Base-by-base conservation (phyloP, 495 filamentous ascomycete species). In the Aspergillus asperescens region DNA sequence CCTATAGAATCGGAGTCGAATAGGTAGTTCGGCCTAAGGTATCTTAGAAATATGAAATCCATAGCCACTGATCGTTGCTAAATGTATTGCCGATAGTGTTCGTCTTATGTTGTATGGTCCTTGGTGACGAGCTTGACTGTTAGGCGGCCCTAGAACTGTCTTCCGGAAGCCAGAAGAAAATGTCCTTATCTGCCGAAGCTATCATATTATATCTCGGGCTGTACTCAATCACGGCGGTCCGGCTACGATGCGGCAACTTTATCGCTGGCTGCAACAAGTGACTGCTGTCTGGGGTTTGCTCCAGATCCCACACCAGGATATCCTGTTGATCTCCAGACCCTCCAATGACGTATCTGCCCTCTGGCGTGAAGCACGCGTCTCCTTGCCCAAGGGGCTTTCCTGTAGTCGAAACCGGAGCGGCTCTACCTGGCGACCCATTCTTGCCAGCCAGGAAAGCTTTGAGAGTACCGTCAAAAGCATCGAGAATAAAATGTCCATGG, bases 151-250 rank as follows among this genome's bases (percentile, higher is more conserved):
- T 67, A 6, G 65, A 44, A 25, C 47, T 46, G 13, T 75, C 72
- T 16, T 75, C 70, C 3, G 93, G 93, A 27, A 94, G 66, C 92
- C 93, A 97, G 53, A 98, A 89, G 40, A 93, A 71, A 50, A 91
- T 75, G 55, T 96, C 91, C 61, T 84, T 84, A 61, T 97, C 90
- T 5, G 86, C 94, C 34, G 83, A 90, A 13, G 87, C 90, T 55
- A 96, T 73, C 76, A 96, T 82, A 66, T 96, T 95, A 68, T 83
- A 89, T 38, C 89, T 77, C 6, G 89, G 94, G 68, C 95, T 97
- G 64, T 87, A 91, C 38, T 88, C 88, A 43, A 96, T 80, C 8
- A 95, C 75, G 1, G 84, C 84, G 7, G 82, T 82, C 59, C 81
- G 78, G 28, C 81, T 79, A 57, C 80, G 80, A 40, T 86, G 79